phyloP scores from a whole-genome alignment of 148 eudicot genomes.

The Polygonum aviculare region DNA sequence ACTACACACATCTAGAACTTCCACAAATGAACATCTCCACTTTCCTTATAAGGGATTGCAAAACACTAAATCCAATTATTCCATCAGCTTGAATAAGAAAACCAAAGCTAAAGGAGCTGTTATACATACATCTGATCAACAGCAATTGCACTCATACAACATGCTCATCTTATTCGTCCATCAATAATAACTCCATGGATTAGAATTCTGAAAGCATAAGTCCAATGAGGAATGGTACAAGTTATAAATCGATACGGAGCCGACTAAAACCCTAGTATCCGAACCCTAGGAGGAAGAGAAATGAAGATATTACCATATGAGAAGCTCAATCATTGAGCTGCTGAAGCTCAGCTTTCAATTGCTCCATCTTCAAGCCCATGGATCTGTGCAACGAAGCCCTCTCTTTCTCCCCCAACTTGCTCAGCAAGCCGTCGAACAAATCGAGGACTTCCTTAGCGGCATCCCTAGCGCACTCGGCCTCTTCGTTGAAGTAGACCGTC shows the following conservation, averaged over 20 bases:
- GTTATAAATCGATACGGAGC: neutral
- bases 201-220: neutral
- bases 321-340: slow-evolving; percentile 61
- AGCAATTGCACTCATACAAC: neutral
- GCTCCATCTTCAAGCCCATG: slow-evolving; percentile 96
- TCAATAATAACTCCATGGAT: neutral
- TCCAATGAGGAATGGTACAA: neutral
- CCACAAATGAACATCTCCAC: neutral
- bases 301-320: neutral
- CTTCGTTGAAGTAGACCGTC: slow-evolving; percentile 87
- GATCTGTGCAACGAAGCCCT: slow-evolving; percentile 58
- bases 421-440: slow-evolving; percentile 55
- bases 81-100: neutral
- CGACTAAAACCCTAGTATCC: neutral
- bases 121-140: neutral
- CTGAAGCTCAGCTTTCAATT: slow-evolving; percentile 85
- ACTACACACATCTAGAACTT: neutral
- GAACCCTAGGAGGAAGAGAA: neutral
- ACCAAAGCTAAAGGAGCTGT: neutral
- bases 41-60: neutral
- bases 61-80: neutral
- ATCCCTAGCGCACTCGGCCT: slow-evolving; percentile 78
- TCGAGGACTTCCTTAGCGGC: slow-evolving; percentile 73
- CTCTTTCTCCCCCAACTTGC: slow-evolving; percentile 44
- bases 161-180: neutral